Base-by-base conservation (phyloP, 306 rosid genomes). In the Citrullus mucosospermus region DNA sequence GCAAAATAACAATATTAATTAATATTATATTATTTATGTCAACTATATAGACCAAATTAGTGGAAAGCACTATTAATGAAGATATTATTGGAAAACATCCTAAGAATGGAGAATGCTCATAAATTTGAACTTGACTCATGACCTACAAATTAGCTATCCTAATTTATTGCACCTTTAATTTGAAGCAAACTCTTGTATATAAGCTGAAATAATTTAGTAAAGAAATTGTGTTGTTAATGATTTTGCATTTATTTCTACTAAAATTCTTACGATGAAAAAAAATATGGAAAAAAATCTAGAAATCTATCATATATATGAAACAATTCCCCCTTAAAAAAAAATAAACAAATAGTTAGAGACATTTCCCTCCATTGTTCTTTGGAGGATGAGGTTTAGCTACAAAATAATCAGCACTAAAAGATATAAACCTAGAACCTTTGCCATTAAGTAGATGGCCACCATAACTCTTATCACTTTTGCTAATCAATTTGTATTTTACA, bases 371-470 rank as follows among this genome's bases (percentile, higher is more conserved):
- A 53, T 78, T 78, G 4, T 78, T 78, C 59, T 43, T 78, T 25
- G 80, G 80, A 62, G 80, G 80, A 50, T 78, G 80, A 46, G 80
- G 69, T 62, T 50, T 78, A 44, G 80, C 46, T 2, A 61, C 80
- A 48, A 28, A 46, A 78, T 78, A 78, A 50, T 78, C 80, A 4
- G 80, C 80, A 62, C 32, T 63, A 32, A 28, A 62, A 78, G 36
- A 25, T 32, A 78, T 34, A 61, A 78, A 46, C n/a, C 50, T 30
- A 8, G 80, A 46, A 18, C 10, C 36, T 43, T 78, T 17, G 14
- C 28, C 60, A 30, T 28, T 25, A 8, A 61, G 38, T 12, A 25
- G 32, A 51, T 53, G 30, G 1, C 32, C 17, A 34, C 3, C 18
- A 12, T 10, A 5, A 38, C n/a, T 3, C 4, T 41, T 41, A 13